Evolutionary conservation across 1,139 yeast species (phyloP).

Genomic region (Magnusiomyces sp.): DNA sequence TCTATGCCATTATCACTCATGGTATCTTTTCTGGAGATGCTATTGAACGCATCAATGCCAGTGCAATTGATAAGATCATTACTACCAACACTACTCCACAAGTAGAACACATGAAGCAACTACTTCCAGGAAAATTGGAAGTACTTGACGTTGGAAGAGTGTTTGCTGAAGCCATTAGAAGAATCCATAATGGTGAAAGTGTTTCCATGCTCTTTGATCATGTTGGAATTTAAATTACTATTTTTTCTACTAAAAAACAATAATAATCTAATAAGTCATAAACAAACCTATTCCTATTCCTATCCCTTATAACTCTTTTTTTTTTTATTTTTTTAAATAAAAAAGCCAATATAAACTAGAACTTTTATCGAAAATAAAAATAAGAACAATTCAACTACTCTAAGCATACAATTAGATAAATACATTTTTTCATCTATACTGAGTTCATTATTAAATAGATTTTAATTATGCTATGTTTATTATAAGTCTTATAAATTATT

Average conservation of each 20-base stretch:
- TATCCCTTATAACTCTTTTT: neutral
- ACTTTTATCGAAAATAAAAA: no score
- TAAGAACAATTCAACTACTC: no score
- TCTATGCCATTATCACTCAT: conserved; percentile 85
- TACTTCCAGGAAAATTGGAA: conserved; percentile 56
- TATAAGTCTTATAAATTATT: no score
- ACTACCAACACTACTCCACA: conserved; percentile 96
- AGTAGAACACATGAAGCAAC: conserved; percentile 39
- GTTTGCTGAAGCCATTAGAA: conserved; percentile 87
- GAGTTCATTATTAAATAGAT: no score
- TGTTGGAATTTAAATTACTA: conserved; percentile 23
- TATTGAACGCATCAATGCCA: conserved; percentile 54
- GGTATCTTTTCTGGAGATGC: conserved; percentile 94
- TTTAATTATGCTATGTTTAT: no score
- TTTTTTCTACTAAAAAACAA: neutral
- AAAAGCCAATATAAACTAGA: no score
- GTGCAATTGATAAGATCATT: conserved; percentile 73
- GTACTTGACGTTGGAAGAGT: conserved; percentile 82
- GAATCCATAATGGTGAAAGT: conserved; percentile 95
- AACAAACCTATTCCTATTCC: neutral
- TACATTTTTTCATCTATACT: no score
- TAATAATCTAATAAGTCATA: neutral
- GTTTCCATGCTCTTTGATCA: conserved; percentile 91
- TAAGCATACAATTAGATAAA: no score
- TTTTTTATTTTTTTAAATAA: no score